phyloP scores from a whole-genome alignment of 345 rosid species.

The Brassica carinata region DNA sequence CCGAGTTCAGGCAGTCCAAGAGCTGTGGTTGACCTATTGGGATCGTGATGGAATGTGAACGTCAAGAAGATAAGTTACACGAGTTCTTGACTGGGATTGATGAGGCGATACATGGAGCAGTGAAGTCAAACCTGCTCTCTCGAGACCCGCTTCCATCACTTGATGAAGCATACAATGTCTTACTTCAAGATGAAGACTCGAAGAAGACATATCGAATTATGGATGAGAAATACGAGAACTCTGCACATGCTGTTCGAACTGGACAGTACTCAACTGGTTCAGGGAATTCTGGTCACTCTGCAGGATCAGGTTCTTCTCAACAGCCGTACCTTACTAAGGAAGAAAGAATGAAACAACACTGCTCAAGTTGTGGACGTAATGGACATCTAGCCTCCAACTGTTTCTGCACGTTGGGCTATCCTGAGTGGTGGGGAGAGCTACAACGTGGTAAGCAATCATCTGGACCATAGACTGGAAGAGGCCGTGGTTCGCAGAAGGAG shows the following conservation, averaged over 20 bases:
- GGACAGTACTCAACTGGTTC: background rate
- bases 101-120: background rate
- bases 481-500: background rate
- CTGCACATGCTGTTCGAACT: background rate
- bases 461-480: no score
- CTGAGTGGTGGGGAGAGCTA: background rate
- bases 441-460: background rate
- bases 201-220: background rate
- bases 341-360: background rate
- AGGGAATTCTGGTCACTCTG: background rate
- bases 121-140: background rate
- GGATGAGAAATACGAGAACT: background rate
- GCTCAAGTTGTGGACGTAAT: background rate
- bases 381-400: background rate
- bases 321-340: background rate
- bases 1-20: background rate
- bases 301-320: background rate
- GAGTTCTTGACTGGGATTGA: background rate
- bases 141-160: background rate
- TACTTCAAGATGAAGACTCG: background rate
- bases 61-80: background rate
- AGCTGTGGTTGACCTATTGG: background rate
- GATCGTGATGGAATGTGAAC: background rate
- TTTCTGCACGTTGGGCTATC: background rate
- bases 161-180: background rate